Percentiles rank a stretch among this genome's conserved stretches.
phyloP scores from a whole-genome alignment of 768 basidiomycete species.

The Termitomyces sp. region DNA sequence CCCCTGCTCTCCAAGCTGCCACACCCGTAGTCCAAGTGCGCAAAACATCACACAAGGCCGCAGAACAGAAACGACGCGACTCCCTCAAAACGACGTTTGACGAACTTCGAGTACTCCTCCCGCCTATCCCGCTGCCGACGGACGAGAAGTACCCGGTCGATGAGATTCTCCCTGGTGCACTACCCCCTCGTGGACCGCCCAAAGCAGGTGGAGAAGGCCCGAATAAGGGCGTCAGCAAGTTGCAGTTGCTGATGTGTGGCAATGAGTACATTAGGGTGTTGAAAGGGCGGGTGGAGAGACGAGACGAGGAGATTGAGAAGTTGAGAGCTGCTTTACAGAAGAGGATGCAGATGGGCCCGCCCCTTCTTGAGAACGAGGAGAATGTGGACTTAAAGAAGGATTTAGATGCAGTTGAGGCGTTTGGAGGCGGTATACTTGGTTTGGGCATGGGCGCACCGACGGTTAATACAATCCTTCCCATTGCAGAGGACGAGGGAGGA shows the following conservation, averaged over 20 bases:
- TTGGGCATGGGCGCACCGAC: constrained; percentile 4
- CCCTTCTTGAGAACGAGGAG: constrained; percentile 24
- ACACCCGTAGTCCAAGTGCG: constrained; percentile 38
- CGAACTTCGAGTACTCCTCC: constrained; percentile 77
- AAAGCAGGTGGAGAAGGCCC: constrained; percentile 86
- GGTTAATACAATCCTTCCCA: constrained; percentile 5
- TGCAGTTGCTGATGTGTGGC: constrained; percentile 86
- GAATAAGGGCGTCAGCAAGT: constrained; percentile 91
- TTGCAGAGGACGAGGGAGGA: constrained; percentile 11
- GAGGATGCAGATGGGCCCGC: constrained; percentile 44
- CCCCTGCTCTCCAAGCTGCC: constrained; percentile 3
- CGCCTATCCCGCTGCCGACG: constrained; percentile 81
- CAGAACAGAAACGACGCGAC: constrained; percentile 96
- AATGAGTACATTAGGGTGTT: constrained; percentile 84
- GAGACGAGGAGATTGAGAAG: constrained; percentile 73
- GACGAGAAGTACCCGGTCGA: constrained; percentile 70
- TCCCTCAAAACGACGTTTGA: constrained; percentile 94
- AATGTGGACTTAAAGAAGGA: constrained; percentile 55
- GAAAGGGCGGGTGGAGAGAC: constrained; percentile 70
- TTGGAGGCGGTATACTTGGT: constrained; percentile 15
- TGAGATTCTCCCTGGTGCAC: constrained; percentile 79
- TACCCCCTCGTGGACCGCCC: constrained; percentile 87
- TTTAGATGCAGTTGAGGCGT: constrained; percentile 51
- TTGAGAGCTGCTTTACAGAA: constrained; percentile 63
- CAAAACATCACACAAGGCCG: constrained; percentile 90